Evolutionary conservation across 768 basidiomycete species (phyloP).

Genomic region (Boletus pseudo-olivaceus): DNA sequence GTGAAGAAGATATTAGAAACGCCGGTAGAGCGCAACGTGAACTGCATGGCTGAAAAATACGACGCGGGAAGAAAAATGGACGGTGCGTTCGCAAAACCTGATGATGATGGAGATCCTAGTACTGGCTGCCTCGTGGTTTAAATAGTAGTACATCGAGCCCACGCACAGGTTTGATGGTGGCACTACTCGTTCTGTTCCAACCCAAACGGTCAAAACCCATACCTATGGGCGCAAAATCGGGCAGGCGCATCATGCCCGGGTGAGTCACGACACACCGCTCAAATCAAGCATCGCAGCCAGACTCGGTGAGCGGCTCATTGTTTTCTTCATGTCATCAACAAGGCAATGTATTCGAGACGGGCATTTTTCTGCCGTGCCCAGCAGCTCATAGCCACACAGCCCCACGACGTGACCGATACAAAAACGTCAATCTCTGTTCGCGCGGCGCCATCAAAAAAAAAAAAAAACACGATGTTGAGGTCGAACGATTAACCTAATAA

Average conservation of each 20-base stretch:
- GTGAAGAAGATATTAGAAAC: not conserved
- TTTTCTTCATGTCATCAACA: constrained; percentile 3
- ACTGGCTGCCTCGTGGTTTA: not conserved
- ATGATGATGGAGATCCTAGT: not conserved
- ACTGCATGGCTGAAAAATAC: constrained; percentile 4
- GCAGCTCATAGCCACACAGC: not conserved
- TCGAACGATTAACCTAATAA: too few species aligned
- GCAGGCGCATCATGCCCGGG: not conserved
- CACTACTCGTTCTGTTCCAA: not conserved
- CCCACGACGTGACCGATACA: not conserved
- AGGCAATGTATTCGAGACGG: not conserved
- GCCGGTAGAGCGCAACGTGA: not conserved
- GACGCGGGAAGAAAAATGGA: not conserved
- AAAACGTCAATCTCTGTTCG: not conserved
- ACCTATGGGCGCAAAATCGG: not conserved
- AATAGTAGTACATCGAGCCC: not conserved
- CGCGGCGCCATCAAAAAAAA: not conserved
- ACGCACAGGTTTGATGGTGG: not conserved
- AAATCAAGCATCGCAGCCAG: not conserved
- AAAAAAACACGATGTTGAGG: not conserved
- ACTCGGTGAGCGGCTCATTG: not conserved
- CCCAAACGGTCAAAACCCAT: not conserved
- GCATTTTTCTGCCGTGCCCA: not conserved
- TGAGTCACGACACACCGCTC: not conserved
- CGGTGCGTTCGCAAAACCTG: not conserved